These are phyloP conservation scores for Populus davidiana DNA, from an alignment of 345 rosid genomes.

Conservation along the genomic window DNA sequence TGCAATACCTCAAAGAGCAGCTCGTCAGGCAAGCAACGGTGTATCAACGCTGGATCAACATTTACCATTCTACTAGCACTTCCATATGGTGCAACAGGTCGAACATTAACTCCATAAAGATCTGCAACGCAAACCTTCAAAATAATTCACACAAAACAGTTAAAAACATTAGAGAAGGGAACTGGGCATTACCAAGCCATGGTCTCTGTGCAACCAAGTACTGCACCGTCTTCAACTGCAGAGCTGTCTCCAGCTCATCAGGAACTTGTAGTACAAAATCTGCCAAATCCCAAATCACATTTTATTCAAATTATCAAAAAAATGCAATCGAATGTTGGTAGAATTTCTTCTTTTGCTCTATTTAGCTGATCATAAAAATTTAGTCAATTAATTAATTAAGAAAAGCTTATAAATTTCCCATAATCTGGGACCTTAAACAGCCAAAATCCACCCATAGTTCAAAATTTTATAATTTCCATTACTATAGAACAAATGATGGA, in stretches of 20 bases:
- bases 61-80: slow-evolving; percentile 58
- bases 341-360: too few relatives aligned
- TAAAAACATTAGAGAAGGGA: neutral
- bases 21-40: slow-evolving; percentile 89
- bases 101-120: slow-evolving; percentile 83
- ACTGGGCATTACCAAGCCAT: slow-evolving; percentile 71
- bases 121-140: slow-evolving; percentile 35
- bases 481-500: neutral
- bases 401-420: neutral
- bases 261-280: slow-evolving; percentile 55
- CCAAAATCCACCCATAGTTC: neutral
- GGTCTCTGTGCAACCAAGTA: slow-evolving; percentile 74
- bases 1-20: slow-evolving; percentile 75
- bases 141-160: neutral
- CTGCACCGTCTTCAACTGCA: slow-evolving; percentile 66
- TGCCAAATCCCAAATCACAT: slow-evolving; percentile 13
- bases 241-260: slow-evolving; percentile 75
- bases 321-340: neutral
- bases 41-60: slow-evolving; percentile 69
- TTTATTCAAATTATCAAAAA: neutral
- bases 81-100: slow-evolving; percentile 81
- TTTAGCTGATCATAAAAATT: neutral
- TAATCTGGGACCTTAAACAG: neutral
- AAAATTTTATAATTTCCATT: neutral
- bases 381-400: neutral